A percentile compares a stretch with the other conserved stretches of the same genome.
These are phyloP conservation scores for Populus hybrid DNA, from an alignment of 441 rosid genomes.

Conservation along the genomic window DNA sequence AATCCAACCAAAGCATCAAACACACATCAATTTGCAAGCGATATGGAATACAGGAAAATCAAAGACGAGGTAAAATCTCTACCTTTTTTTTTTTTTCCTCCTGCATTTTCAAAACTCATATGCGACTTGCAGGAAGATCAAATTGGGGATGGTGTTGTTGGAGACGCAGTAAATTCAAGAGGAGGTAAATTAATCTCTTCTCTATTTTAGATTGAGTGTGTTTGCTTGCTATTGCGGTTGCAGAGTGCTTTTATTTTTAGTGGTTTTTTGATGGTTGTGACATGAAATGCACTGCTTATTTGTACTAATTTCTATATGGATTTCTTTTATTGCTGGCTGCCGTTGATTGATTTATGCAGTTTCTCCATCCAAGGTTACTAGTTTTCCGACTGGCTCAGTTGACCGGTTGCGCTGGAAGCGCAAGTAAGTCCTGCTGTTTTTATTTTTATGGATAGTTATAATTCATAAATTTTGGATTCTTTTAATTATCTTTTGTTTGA, in stretches of 20 bases:
- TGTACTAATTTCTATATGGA: not conserved
- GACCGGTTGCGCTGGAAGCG: conserved; percentile 74
- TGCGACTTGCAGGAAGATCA: conserved; percentile 1
- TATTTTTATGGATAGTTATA: not conserved
- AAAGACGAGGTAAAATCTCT: conserved; percentile 58
- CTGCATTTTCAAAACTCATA: not conserved
- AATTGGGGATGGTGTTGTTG: not conserved
- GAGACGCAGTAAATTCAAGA: not conserved
- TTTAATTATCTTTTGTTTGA: not conserved
- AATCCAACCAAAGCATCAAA: not conserved
- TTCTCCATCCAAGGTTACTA: conserved; percentile 37
- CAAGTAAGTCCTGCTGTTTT: conserved; percentile 46
- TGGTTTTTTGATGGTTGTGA: not conserved
- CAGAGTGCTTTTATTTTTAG: not conserved
- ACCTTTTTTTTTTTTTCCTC: not conserved
- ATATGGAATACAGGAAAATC: conserved; percentile 75
- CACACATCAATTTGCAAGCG: conserved; percentile 4
- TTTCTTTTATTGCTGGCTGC: conserved; percentile 6
- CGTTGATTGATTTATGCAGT: conserved; percentile 21
- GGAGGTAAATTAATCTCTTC: not conserved
- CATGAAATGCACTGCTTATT: not conserved
- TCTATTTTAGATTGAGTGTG: not conserved
- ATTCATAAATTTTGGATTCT: not conserved
- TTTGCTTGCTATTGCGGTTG: not conserved
- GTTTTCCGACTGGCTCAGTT: conserved; percentile 29